Base-by-base conservation (phyloP, 768 basidiomycete genomes). In the Mycena galericulata region DNA sequence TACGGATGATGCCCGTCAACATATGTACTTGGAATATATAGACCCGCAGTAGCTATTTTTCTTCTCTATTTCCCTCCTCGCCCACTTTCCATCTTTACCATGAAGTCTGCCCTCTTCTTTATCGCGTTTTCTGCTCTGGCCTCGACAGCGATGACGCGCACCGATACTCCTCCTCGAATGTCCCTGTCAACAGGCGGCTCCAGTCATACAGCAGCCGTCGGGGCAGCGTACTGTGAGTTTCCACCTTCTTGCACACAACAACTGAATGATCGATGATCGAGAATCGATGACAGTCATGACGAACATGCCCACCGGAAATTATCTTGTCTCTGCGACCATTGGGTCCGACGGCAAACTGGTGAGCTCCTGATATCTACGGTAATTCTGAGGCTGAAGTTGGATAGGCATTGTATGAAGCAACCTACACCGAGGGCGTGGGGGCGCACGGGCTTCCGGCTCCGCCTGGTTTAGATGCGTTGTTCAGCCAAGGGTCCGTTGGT, bases 291-390 rank as follows among this genome's bases (percentile, higher is more conserved):
- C 68, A 83, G 82, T 82, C 68, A 77, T 82, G 46, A 81, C 81
- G 12, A 83, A 83, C 73, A 78, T 80, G 57, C 75, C 78, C 17
- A 55, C 70, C n/a, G 79, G 77, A 24, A 82, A 83, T 70, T 77
- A 76, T 49, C 58, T 82, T 30, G 74, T 82, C 29, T 68, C 79
- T 9, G 75, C 76, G 18, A 71, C 71, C 34, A 77, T 82, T 54
- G 75, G 68, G 20, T 29, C 65, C 3, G 77, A 80, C 65, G 81
- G 79, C 8, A 79, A 69, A 26, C 40, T 79, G 57, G 79, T 79
- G 50, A 41, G 79, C 45, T 60, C 11, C 75, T 80, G 36, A 79
- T 78, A 18, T 80, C 77, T 79, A 75, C 80, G 78, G 27, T 75
- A 59, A 22, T 43, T 76, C 5, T n/a, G 5, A 15, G 12, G 11